A percentile compares a stretch with the other conserved stretches of the same genome.
Evolutionary conservation across 2,329 filamentous ascomycete genomes (phyloP).

Genomic region (Pseudocercospora musae): DNA sequence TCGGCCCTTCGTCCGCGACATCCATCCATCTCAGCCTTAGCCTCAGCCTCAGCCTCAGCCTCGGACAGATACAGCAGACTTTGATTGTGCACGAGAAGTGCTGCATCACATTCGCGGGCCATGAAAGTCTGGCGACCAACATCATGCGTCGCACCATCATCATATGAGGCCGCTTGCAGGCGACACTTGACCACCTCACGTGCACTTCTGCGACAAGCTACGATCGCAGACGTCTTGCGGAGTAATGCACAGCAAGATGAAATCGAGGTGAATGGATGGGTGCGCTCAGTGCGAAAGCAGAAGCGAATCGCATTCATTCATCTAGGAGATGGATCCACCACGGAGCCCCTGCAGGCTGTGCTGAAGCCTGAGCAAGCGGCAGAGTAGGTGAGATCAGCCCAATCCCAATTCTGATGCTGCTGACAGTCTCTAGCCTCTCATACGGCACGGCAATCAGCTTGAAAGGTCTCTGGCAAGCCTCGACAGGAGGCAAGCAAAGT

Average conservation of each 20-base stretch:
- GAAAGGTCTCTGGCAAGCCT: constrained; percentile 71
- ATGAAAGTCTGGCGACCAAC: constrained; percentile 27
- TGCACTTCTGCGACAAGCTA: constrained; percentile 17
- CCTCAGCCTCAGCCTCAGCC: too few relatives aligned
- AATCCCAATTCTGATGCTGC: not conserved
- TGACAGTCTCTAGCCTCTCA: constrained; percentile 59
- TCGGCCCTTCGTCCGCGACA: not conserved
- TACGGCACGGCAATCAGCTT: constrained; percentile 78
- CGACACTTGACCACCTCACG: constrained; percentile 18
- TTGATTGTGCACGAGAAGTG: not conserved
- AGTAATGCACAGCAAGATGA: constrained; percentile 27
- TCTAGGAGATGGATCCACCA: constrained; percentile 81
- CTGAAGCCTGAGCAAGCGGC: constrained; percentile 67
- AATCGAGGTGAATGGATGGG: constrained; percentile 65
- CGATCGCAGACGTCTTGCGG: constrained; percentile 28
- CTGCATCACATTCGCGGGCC: constrained; percentile 11
- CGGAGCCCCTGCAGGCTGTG: constrained; percentile 75
- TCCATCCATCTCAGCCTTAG: not conserved
- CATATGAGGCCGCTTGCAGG: constrained; percentile 7
- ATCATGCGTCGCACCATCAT: constrained; percentile 19
- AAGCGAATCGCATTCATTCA: constrained; percentile 80
- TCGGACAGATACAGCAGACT: not conserved
- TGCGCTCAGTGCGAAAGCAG: constrained; percentile 81
- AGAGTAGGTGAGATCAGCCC: constrained; percentile 56
- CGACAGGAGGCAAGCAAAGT: constrained; percentile 62